phyloP scores from a whole-genome alignment of 1,139 yeast genomes.

The Blastobotrys illinoisensis region DNA sequence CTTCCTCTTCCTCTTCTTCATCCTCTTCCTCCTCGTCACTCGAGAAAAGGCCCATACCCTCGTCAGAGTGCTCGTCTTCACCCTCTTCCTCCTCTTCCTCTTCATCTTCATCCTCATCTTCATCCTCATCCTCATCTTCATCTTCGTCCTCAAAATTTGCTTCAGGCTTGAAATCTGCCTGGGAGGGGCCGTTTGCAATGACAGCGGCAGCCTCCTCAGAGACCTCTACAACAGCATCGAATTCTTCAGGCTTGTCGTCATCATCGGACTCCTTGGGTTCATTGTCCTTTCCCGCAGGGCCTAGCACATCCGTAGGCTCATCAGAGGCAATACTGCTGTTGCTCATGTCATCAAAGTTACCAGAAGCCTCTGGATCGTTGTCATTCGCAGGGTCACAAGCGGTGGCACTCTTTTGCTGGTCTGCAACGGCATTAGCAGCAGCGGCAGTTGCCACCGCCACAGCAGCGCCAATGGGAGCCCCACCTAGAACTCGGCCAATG shows the following conservation, averaged over 20 bases:
- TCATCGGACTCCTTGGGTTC: not conserved
- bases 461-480: not conserved
- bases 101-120: conserved; percentile 4
- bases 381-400: not conserved
- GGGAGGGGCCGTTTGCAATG: conserved; percentile 23
- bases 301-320: conserved; percentile 1
- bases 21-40: conserved; percentile 6
- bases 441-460: no score
- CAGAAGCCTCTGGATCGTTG: not conserved
- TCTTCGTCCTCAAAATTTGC: conserved; percentile 4
- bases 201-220: conserved; percentile 18
- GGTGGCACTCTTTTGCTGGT: not conserved
- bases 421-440: not conserved
- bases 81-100: conserved; percentile 4
- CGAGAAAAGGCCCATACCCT: not conserved
- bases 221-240: not conserved
- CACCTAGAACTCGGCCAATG: not conserved
- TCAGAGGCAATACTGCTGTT: not conserved
- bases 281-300: not conserved
- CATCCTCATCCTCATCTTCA: conserved; percentile 11
- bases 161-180: conserved; percentile 7
- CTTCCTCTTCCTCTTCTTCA: conserved; percentile 1
- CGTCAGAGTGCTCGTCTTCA: not conserved
- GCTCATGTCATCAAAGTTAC: not conserved
- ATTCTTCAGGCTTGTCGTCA: not conserved